A percentile compares a stretch with the other conserved stretches of the same genome.
phyloP scores from a whole-genome alignment of 2,329 filamentous ascomycete species.

The Penicillium psychrosexuale region DNA sequence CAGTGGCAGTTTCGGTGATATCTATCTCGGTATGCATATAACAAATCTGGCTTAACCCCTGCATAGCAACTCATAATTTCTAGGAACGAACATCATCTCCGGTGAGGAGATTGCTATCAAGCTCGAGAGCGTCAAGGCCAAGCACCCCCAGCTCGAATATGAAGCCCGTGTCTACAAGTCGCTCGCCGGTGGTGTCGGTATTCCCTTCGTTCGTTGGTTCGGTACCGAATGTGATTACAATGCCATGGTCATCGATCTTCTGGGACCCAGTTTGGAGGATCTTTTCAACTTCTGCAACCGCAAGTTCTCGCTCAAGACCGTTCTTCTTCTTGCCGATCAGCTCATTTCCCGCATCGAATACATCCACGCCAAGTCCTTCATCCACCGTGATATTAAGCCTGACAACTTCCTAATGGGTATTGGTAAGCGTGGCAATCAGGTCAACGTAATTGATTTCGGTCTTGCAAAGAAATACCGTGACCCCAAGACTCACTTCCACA shows the following conservation, averaged over 20 bases:
- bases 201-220: conserved; percentile 99
- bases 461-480: conserved; percentile 99
- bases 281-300: conserved; percentile 99
- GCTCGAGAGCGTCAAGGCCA: conserved; percentile 98
- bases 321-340: conserved; percentile 92
- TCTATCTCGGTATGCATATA: conserved; percentile 70
- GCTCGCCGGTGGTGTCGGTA: conserved; percentile 93
- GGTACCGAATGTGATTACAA: conserved; percentile 99
- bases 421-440: conserved; percentile 97
- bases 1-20: conserved; percentile 95
- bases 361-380: conserved; percentile 99
- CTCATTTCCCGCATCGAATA: conserved; percentile 99
- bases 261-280: conserved; percentile 93
- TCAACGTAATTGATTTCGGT: conserved; percentile 99
- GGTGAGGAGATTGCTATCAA: conserved; percentile 99
- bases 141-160: conserved; percentile 98
- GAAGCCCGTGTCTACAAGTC: conserved; percentile 86
- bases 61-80: conserved; percentile 11
- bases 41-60: not conserved
- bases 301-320: conserved; percentile 98
- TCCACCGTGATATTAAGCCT: conserved; percentile 99
- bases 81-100: conserved; percentile 98
- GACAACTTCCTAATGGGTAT: conserved; percentile 99
- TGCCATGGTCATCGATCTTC: conserved; percentile 96
- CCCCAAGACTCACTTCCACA: conserved; percentile 99